phyloP scores from a whole-genome alignment of 1,284 basidiomycete genomes.

The Tremellales sp. region DNA sequence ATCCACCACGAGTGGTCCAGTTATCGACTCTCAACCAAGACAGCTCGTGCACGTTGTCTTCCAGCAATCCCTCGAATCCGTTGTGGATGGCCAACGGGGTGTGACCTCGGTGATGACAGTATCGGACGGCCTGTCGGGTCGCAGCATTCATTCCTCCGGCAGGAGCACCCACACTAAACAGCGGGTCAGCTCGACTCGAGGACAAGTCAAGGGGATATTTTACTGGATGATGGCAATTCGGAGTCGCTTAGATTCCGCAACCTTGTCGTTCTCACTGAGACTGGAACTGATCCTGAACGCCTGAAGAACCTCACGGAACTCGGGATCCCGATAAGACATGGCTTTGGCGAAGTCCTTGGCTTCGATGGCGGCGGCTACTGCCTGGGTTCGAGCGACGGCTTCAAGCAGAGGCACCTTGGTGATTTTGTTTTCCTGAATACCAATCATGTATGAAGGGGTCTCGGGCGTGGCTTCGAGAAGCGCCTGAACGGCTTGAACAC shows the following conservation, averaged over 20 bases:
- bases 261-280: slow-evolving; percentile 46
- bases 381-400: slow-evolving; percentile 84
- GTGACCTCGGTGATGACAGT: slow-evolving; percentile 89
- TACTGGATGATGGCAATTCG: slow-evolving; percentile 90
- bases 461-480: slow-evolving; percentile 83
- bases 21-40: slow-evolving; percentile 97
- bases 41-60: slow-evolving; percentile 78
- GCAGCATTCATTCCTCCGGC: slow-evolving; percentile 99
- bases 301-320: slow-evolving; percentile 81
- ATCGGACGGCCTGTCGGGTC: slow-evolving; percentile 87
- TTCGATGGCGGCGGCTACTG: slow-evolving; percentile 76
- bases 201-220: slow-evolving; percentile 41
- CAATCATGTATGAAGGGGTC: slow-evolving; percentile 96
- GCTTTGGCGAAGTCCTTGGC: slow-evolving; percentile 82
- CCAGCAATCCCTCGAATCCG: slow-evolving; percentile 88
- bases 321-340: slow-evolving; percentile 82
- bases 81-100: slow-evolving; percentile 88
- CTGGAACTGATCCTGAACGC: slow-evolving; percentile 74
- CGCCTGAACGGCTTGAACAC: slow-evolving; percentile 86
- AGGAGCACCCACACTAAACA: slow-evolving; percentile 79
- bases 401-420: slow-evolving; percentile 85
- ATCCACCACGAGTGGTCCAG: slow-evolving; percentile 96
- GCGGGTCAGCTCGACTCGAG: slow-evolving; percentile 4
- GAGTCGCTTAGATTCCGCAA: slow-evolving; percentile 57
- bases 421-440: slow-evolving; percentile 92